phyloP scores from a whole-genome alignment of 306 rosid genomes.

The Arachis hypogaea region DNA sequence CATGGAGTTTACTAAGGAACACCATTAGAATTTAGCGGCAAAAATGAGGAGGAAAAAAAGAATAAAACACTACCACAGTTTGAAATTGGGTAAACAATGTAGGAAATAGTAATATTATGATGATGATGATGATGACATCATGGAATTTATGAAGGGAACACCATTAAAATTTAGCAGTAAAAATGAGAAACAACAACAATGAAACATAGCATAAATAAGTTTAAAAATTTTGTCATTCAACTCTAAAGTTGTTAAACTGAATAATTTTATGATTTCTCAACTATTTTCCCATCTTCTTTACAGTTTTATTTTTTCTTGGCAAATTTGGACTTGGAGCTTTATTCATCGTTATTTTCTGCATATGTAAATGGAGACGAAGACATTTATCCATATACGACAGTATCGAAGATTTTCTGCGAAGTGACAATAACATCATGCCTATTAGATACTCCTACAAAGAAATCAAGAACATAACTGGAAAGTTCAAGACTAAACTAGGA shows the following conservation, averaged over 20 bases:
- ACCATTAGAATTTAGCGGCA: no score
- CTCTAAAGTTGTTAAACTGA: background rate
- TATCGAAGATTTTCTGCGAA: slow-evolving; percentile 36
- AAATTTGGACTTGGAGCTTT: slow-evolving; percentile 7
- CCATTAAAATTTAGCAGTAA: background rate
- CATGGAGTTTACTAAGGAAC: no score
- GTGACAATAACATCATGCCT: slow-evolving; percentile 14
- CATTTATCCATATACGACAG: slow-evolving; percentile 33
- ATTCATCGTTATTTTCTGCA: background rate
- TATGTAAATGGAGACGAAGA: slow-evolving; percentile 31
- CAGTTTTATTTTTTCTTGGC: background rate
- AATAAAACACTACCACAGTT: no score
- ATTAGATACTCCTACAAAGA: slow-evolving; percentile 39
- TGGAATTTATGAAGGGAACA: background rate
- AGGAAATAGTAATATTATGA: no score
- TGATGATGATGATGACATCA: no score
- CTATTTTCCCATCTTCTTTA: background rate
- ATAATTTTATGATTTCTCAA: background rate
- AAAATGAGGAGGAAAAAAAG: no score
- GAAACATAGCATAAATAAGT: background rate
- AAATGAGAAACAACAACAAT: no score
- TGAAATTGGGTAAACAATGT: no score
- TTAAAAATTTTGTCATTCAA: background rate
- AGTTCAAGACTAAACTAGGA: slow-evolving; percentile 29
- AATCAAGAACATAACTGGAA: slow-evolving; percentile 13